A percentile compares a stretch with the other conserved stretches of the same genome.
phyloP scores from a whole-genome alignment of 2,329 filamentous ascomycete genomes.

The Nemania abortiva region DNA sequence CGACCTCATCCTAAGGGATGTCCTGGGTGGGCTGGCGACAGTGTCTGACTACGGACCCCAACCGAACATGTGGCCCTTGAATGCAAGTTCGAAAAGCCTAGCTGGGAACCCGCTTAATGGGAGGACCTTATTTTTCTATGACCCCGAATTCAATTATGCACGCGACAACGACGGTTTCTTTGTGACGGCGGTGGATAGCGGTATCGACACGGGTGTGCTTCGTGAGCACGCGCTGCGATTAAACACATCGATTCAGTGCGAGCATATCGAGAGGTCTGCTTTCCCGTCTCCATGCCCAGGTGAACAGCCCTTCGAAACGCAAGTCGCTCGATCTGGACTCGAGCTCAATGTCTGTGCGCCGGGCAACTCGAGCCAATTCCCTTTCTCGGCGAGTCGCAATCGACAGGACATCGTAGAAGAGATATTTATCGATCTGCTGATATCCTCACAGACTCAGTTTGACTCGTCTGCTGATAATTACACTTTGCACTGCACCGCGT shows the following conservation, averaged over 20 bases:
- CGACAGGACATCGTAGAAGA: conserved; percentile 9
- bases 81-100: not conserved
- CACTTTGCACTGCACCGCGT: not conserved
- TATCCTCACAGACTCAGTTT: not conserved
- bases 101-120: not conserved
- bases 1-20: not conserved
- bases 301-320: not conserved
- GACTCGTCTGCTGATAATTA: not conserved
- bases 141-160: not conserved
- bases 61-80: not conserved
- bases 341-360: conserved; percentile 6
- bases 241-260: not conserved
- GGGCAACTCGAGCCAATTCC: conserved; percentile 1
- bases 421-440: not conserved
- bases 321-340: not conserved
- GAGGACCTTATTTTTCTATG: not conserved
- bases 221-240: not conserved
- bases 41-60: not conserved
- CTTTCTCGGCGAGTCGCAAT: not conserved
- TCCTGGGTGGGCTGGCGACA: not conserved
- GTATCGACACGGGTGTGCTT: not conserved
- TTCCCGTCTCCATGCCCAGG: conserved; percentile 2
- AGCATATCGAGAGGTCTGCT: not conserved
- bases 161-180: not conserved
- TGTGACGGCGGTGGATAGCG: conserved; percentile 2